Conservation (phyloP, 2,329 filamentous ascomycete genomes). For the Aspergillus ochraceus region DNA sequence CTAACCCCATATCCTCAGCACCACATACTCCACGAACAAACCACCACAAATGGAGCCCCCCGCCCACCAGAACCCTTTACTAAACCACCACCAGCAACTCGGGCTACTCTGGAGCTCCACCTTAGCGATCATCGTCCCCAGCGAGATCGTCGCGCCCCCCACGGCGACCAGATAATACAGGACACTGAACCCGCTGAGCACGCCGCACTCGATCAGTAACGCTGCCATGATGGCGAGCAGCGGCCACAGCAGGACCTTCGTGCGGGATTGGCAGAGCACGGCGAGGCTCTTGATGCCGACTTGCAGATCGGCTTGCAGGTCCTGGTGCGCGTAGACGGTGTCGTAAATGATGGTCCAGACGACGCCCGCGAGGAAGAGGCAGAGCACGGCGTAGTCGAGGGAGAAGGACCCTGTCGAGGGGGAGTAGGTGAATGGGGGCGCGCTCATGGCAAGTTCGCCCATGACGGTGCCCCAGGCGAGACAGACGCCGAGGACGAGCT, state of each 20-base stretch:
- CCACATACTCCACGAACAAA: neutral
- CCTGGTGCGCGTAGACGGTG: slow-evolving; percentile 39
- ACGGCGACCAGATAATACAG: neutral
- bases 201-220: neutral
- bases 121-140: neutral
- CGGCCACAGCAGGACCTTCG: slow-evolving; percentile 2
- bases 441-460: neutral
- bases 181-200: neutral
- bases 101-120: neutral
- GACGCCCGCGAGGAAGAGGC: neutral
- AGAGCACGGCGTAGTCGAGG: neutral
- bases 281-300: slow-evolving; percentile 38
- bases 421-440: neutral
- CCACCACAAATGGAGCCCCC: neutral
- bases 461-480: slow-evolving; percentile 77
- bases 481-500: slow-evolving; percentile 77
- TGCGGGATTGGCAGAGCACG: slow-evolving; percentile 11
- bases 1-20: too few relatives aligned
- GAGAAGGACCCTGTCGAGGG: neutral
- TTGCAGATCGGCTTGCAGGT: slow-evolving; percentile 36
- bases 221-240: neutral
- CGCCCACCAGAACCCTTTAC: slow-evolving; percentile 4
- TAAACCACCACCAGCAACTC: slow-evolving; percentile 9
- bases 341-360: slow-evolving; percentile 32
- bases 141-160: neutral